These are phyloP conservation scores for Botrytis medusae DNA, from an alignment of 2,329 filamentous ascomycete genomes.

Conservation along the genomic window DNA sequence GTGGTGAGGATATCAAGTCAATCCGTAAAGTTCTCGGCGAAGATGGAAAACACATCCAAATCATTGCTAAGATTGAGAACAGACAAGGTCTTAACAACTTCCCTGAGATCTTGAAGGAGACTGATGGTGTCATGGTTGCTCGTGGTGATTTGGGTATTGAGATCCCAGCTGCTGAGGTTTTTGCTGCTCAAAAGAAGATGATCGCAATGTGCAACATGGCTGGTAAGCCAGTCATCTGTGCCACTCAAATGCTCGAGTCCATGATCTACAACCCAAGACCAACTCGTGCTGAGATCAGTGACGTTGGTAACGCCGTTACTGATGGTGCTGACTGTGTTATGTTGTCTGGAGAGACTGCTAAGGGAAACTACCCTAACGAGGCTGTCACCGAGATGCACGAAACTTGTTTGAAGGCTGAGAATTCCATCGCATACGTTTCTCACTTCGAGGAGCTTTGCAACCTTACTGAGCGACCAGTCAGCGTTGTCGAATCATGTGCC, in stretches of 20 bases:
- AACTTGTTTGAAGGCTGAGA: slow-evolving; percentile 93
- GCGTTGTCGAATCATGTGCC: slow-evolving; percentile 88
- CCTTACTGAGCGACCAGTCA: slow-evolving; percentile 78
- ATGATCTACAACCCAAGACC: slow-evolving; percentile 99
- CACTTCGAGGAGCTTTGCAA: slow-evolving; percentile 94
- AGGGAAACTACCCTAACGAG: slow-evolving; percentile 91
- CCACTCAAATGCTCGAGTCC: slow-evolving; percentile 99
- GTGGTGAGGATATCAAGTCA: slow-evolving; percentile 85
- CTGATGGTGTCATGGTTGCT: slow-evolving; percentile 99
- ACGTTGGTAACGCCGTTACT: slow-evolving; percentile 96
- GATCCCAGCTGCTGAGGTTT: slow-evolving; percentile 97
- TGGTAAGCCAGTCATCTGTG: slow-evolving; percentile 98
- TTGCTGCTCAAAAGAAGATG: slow-evolving; percentile 99
- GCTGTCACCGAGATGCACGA: slow-evolving; percentile 98
- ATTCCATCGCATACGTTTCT: slow-evolving; percentile 94
- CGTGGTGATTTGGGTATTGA: slow-evolving; percentile 98
- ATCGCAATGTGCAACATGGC: slow-evolving; percentile 99
- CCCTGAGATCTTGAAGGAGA: slow-evolving; percentile 90
- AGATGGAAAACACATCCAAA: slow-evolving; percentile 94
- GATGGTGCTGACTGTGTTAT: slow-evolving; percentile 99
- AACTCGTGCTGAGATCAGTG: slow-evolving; percentile 96
- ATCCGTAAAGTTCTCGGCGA: slow-evolving; percentile 90
- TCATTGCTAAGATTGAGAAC: slow-evolving; percentile 99
- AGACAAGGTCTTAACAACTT: slow-evolving; percentile 99
- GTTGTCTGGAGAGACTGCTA: slow-evolving; percentile 98